Conservation (phyloP, 306 rosid species). For the Acacia crassicarpa region DNA sequence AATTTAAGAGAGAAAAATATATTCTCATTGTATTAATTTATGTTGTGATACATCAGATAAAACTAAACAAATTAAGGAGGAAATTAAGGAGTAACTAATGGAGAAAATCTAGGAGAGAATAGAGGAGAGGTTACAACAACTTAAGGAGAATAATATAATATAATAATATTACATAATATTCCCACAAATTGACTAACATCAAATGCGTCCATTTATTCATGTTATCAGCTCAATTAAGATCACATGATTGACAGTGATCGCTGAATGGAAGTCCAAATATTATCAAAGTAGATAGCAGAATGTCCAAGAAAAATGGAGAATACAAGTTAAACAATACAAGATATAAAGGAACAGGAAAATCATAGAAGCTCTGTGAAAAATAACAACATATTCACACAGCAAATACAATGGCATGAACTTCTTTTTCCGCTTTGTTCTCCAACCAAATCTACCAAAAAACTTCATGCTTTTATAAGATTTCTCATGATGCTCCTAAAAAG, state of each 20-base stretch:
- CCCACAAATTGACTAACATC: not conserved
- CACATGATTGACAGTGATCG: not conserved
- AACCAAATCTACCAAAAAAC: not conserved
- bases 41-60: too few species aligned
- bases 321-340: not conserved
- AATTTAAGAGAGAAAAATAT: too few species aligned
- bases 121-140: too few species aligned
- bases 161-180: too few species aligned
- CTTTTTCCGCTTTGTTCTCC: not conserved
- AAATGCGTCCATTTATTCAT: not conserved
- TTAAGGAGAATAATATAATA: too few species aligned
- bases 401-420: not conserved
- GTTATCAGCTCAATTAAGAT: slow-evolving; percentile 5
- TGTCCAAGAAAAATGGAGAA: not conserved
- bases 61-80: too few species aligned
- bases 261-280: slow-evolving; percentile 1
- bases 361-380: not conserved
- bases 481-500: not conserved
- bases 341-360: not conserved
- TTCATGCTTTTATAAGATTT: not conserved
- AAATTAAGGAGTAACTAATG: too few species aligned
- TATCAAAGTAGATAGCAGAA: not conserved
- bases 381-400: not conserved
- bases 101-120: too few species aligned
- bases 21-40: too few species aligned